phyloP scores from a whole-genome alignment of 2,329 filamentous ascomycete genomes.

The Fusarium humuli region DNA sequence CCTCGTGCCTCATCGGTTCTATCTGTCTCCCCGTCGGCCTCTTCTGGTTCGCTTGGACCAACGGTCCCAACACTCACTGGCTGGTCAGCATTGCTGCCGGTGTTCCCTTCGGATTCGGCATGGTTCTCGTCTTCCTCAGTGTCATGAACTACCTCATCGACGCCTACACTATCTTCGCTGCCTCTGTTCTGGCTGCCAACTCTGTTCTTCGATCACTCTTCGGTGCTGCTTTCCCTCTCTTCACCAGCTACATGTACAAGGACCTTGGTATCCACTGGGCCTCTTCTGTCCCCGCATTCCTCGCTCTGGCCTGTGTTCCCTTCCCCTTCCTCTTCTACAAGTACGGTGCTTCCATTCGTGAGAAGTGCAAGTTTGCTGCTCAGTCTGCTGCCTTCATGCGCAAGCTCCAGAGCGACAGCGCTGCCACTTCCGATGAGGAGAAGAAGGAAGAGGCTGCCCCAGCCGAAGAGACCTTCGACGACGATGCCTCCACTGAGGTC shows the following conservation, averaged over 20 bases:
- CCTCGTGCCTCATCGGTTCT: slow-evolving; percentile 28
- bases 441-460: slow-evolving; percentile 24
- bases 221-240: slow-evolving; percentile 38
- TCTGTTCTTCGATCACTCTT: slow-evolving; percentile 37
- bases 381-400: slow-evolving; percentile 39
- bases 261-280: slow-evolving; percentile 40
- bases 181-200: slow-evolving; percentile 36
- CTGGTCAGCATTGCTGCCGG: slow-evolving; percentile 57
- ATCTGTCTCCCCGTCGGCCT: slow-evolving; percentile 50
- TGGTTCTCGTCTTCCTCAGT: slow-evolving; percentile 57
- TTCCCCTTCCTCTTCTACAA: slow-evolving; percentile 42
- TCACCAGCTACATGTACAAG: slow-evolving; percentile 36
- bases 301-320: slow-evolving; percentile 36
- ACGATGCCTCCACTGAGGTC: slow-evolving; percentile 32
- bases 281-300: slow-evolving; percentile 34
- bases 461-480: slow-evolving; percentile 23
- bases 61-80: slow-evolving; percentile 63
- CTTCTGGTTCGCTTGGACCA: slow-evolving; percentile 73
- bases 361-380: slow-evolving; percentile 40
- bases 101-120: slow-evolving; percentile 63
- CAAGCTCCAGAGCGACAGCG: slow-evolving; percentile 29
- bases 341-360: slow-evolving; percentile 35
- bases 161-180: slow-evolving; percentile 40
- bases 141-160: slow-evolving; percentile 43
- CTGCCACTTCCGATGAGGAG: slow-evolving; percentile 3